These are phyloP conservation scores for Paragyromitra xinjiangensis DNA, from an alignment of 495 filamentous ascomycete species.

Conservation along the genomic window DNA sequence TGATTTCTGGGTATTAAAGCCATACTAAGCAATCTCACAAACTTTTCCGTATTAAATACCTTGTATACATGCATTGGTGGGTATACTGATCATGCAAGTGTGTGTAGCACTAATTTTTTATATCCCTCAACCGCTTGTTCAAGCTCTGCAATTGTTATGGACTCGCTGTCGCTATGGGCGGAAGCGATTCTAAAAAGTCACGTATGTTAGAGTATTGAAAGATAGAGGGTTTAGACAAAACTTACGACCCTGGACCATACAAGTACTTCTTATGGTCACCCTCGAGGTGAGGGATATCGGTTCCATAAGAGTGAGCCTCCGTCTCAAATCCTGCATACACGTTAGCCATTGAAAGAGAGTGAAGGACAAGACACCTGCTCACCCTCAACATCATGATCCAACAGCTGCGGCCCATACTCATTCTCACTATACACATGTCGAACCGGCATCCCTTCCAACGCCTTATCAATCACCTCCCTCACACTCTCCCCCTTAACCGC, in stretches of 20 bases:
- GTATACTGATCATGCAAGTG: conserved; percentile 57
- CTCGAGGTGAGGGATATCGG: conserved; percentile 80
- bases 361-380: conserved; percentile 5
- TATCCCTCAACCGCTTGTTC: conserved; percentile 74
- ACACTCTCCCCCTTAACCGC: conserved; percentile 70
- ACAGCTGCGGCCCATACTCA: conserved; percentile 74
- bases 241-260: conserved; percentile 78
- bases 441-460: conserved; percentile 67
- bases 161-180: conserved; percentile 85
- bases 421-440: conserved; percentile 65
- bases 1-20: neutral
- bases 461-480: conserved; percentile 64
- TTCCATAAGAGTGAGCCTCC: conserved; percentile 86
- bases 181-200: conserved; percentile 69
- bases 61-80: neutral
- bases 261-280: conserved; percentile 80
- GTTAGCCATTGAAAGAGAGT: neutral
- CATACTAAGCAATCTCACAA: neutral
- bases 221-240: neutral
- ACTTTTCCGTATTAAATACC: neutral
- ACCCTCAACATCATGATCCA: conserved; percentile 80
- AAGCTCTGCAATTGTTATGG: conserved; percentile 72
- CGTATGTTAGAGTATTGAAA: neutral
- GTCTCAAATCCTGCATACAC: conserved; percentile 70
- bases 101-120: conserved; percentile 71